Conservation (phyloP, 805 yeast genomes). For the Ogataea nakhonphanomensis region DNA sequence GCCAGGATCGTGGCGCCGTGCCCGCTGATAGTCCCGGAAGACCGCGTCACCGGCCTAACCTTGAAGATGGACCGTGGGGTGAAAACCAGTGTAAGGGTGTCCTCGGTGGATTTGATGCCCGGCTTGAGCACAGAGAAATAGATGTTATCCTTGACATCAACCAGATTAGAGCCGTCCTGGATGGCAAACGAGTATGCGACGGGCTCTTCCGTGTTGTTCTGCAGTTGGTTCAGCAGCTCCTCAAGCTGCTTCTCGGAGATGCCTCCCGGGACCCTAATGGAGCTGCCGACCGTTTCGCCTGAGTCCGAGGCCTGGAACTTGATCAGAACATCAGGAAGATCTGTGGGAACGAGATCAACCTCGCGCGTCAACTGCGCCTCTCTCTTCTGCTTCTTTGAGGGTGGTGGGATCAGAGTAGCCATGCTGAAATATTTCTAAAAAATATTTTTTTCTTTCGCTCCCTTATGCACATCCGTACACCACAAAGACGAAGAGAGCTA, state of each 20-base stretch:
- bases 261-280: conserved; percentile 87
- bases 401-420: conserved; percentile 95
- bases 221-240: conserved; percentile 76
- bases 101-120: conserved; percentile 86
- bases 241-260: conserved; percentile 84
- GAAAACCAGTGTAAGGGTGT: conserved; percentile 81
- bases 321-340: conserved; percentile 82
- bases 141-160: conserved; percentile 75
- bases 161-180: conserved; percentile 45
- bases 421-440: conserved; percentile 34
- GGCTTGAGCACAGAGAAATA: conserved; percentile 83
- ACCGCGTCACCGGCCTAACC: conserved; percentile 85
- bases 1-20: conserved; percentile 93
- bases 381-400: conserved; percentile 80
- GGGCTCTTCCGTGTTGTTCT: conserved; percentile 71
- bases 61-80: conserved; percentile 95
- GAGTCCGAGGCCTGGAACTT: conserved; percentile 92
- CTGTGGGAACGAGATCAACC: conserved; percentile 67
- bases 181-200: conserved; percentile 87
- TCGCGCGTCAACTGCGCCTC: conserved; percentile 81
- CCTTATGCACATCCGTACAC: conserved; percentile 7
- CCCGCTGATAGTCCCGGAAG: conserved; percentile 90
- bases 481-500: neutral
- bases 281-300: conserved; percentile 81
- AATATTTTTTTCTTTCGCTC: neutral